Percentiles rank a stretch among this genome's conserved stretches.
Conservation (phyloP, 306 rosid genomes). For the Bauhinia variegata region DNA sequence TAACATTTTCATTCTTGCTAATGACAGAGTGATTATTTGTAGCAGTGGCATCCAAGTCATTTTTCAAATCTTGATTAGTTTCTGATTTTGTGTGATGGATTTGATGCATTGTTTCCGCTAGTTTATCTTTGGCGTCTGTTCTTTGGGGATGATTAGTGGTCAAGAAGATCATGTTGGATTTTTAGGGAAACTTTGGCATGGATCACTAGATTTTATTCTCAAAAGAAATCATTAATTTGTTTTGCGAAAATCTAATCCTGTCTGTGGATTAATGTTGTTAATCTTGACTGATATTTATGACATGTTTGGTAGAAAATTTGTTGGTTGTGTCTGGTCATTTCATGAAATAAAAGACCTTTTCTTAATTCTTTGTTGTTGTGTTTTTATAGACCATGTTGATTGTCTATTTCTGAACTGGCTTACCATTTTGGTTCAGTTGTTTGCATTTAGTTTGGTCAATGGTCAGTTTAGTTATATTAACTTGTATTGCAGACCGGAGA, state of each 20-base stretch:
- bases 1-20: neutral
- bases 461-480: neutral
- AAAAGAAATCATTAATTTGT: neutral
- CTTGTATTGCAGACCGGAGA: conserved; percentile 73
- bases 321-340: neutral
- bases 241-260: neutral
- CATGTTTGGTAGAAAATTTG: neutral
- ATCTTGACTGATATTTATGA: neutral
- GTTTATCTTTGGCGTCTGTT: neutral
- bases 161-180: neutral
- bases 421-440: neutral
- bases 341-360: neutral
- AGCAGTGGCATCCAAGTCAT: neutral
- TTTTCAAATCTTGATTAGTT: neutral
- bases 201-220: neutral
- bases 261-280: neutral
- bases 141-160: neutral
- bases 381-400: neutral
- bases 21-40: neutral
- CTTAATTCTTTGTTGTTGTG: too few relatives aligned
- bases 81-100: neutral
- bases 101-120: neutral
- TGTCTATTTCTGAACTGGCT: too few relatives aligned
- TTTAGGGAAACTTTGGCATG: neutral
- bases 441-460: neutral